Conservation (phyloP, 2,329 filamentous ascomycete species). For the Penicillium decumbens region DNA sequence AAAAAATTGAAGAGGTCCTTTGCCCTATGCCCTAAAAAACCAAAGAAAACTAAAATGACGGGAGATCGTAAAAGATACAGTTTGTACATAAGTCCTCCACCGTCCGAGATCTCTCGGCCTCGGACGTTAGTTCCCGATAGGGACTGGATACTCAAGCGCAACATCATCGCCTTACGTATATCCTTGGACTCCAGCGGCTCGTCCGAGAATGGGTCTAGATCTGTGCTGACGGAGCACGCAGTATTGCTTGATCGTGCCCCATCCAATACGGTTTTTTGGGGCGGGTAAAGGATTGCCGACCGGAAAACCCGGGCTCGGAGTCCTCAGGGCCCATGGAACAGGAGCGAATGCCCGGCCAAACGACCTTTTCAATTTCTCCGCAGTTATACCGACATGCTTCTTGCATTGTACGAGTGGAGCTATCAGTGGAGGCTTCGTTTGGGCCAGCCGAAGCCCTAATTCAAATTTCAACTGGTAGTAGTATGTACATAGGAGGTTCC, state of each 20-base stretch:
- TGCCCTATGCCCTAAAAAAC: neutral
- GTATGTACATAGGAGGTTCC: neutral
- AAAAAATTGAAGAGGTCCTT: no score
- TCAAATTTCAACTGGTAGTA: conserved; percentile 10
- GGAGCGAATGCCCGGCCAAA: neutral
- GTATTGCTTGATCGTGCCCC: neutral
- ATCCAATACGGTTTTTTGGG: neutral
- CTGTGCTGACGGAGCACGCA: neutral
- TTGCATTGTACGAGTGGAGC: conserved; percentile 9
- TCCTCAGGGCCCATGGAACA: conserved; percentile 15
- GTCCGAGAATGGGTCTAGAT: neutral
- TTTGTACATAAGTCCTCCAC: conserved; percentile 1
- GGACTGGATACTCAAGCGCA: conserved; percentile 7
- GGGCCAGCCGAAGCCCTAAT: conserved; percentile 24
- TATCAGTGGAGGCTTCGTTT: conserved; percentile 13
- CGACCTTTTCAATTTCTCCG: conserved; percentile 6
- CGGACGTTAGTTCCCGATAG: conserved; percentile 16
- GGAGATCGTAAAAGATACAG: neutral
- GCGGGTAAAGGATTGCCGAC: conserved; percentile 12
- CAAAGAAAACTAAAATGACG: neutral
- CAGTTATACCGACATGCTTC: conserved; percentile 21
- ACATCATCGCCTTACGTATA: conserved; percentile 27
- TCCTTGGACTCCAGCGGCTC: conserved; percentile 6
- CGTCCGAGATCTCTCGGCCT: conserved; percentile 9
- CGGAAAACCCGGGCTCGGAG: neutral